Evolutionary conservation across 495 filamentous ascomycete genomes (phyloP), one percentile per base, ranked within the genome.

Genomic region (Aspergillus ostianus): DNA sequence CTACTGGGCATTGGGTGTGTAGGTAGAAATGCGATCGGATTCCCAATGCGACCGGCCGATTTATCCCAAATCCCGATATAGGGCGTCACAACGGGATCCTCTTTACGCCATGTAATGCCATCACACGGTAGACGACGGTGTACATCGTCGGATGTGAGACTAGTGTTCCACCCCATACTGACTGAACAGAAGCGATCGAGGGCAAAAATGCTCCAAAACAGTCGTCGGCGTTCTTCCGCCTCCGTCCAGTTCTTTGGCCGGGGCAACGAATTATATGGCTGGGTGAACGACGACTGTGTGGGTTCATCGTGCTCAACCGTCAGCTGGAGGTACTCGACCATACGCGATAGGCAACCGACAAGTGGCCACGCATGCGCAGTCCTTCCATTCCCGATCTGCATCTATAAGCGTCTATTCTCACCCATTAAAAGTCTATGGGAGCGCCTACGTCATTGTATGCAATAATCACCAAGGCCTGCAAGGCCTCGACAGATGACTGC

Each of bases 131-230:
- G 19, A 41, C 64, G 56, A 46, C 66, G 48, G 45, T 59, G 56
- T 32, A 70, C 55, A 64, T 69, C 48, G 45, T 76, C 52, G 46
- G 64, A 67, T n/a, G 75, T 75, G 5, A 78, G 61, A 51, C 70
- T 75, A 2, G 73, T 78, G 53, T 71, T 73, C 75, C 75, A 62
- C 48, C 64, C 68, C 44, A 63, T 70, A 23, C 61, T 68, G 5
- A 72, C 64, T 4, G 67, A 75, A 56, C 68, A 73, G 36, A 68
- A 81, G 19, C 73, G 69, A 59, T 85, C 82, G 23, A 83, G 73
- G 21, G 73, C 72, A 49, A 81, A 84, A 1, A 77, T 68, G 9
- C 70, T 76, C 82, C 82, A 85, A 56, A 84, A 84, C 5, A 77
- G 58, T 10, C 82, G 60, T 7, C 82, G 70, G 18, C 81, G 72